These are phyloP conservation scores for Cairneyella variabilis DNA, from an alignment of 495 filamentous ascomycete genomes.

Conservation along the genomic window DNA sequence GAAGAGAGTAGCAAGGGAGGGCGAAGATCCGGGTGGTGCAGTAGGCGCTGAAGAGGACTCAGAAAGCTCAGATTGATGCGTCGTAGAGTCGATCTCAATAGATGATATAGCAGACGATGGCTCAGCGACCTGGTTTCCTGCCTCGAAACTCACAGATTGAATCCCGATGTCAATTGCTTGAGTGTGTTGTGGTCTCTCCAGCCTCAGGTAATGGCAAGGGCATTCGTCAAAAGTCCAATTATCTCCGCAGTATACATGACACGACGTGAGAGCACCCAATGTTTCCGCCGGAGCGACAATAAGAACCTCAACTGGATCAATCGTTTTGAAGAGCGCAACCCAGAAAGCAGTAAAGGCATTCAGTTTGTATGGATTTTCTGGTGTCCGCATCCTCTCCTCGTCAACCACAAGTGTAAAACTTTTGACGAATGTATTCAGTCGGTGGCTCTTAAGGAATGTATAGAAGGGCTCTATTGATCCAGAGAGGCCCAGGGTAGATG, in stretches of 20 bases:
- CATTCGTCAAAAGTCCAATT: slow-evolving; percentile 36
- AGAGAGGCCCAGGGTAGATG: slow-evolving; percentile 12
- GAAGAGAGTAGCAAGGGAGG: background rate
- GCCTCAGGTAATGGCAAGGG: slow-evolving; percentile 40
- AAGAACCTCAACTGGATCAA: slow-evolving; percentile 39
- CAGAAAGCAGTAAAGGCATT: slow-evolving; percentile 34
- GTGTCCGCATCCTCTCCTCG: slow-evolving; percentile 4
- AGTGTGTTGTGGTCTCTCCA: slow-evolving; percentile 14
- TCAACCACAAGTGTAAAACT: slow-evolving; percentile 17
- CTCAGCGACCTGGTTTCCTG: too few relatives aligned
- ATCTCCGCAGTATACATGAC: slow-evolving; percentile 34
- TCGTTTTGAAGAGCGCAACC: slow-evolving; percentile 35
- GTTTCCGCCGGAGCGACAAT: slow-evolving; percentile 38
- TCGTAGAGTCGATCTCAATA: too few relatives aligned
- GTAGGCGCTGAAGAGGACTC: too few relatives aligned
- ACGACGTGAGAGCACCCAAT: slow-evolving; percentile 36
- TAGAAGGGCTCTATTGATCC: slow-evolving; percentile 22
- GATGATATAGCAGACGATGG: too few relatives aligned
- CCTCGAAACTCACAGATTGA: too few relatives aligned
- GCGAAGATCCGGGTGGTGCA: background rate
- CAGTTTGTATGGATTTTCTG: slow-evolving; percentile 16
- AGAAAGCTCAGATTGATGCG: too few relatives aligned
- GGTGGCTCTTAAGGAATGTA: slow-evolving; percentile 15
- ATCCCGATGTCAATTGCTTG: too few relatives aligned
- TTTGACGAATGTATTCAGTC: slow-evolving; percentile 5